Evolutionary conservation across 2,329 filamentous ascomycete species (phyloP).

Genomic region (Penicillium sclerotigenum): DNA sequence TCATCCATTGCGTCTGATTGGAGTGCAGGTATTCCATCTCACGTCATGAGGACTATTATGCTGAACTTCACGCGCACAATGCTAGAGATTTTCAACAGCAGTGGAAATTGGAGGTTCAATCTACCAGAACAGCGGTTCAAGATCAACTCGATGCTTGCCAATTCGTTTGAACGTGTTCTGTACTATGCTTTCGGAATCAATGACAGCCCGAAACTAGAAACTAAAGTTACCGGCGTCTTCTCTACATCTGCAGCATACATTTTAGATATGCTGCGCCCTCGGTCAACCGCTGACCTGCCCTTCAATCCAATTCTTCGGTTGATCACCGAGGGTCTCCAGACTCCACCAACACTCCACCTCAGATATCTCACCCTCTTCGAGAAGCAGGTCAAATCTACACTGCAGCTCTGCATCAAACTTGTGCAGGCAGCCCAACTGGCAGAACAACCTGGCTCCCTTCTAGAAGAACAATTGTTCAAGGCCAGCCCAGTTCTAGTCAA

Average conservation of each 20-base stretch:
- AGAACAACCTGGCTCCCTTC: constrained; percentile 59
- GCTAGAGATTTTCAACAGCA: constrained; percentile 82
- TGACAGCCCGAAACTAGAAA: constrained; percentile 49
- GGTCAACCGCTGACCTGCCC: constrained; percentile 65
- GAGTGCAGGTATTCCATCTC: constrained; percentile 73
- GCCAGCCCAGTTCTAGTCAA: constrained; percentile 72
- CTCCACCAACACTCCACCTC: constrained; percentile 61
- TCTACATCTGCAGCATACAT: constrained; percentile 72
- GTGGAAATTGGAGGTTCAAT: constrained; percentile 78
- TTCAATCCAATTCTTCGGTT: constrained; percentile 74
- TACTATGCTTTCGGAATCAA: constrained; percentile 73
- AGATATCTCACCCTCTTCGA: constrained; percentile 55
- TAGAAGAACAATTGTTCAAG: constrained; percentile 79
- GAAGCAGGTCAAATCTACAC: constrained; percentile 60
- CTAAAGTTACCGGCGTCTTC: constrained; percentile 61
- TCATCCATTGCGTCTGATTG: constrained; percentile 40
- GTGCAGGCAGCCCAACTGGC: constrained; percentile 67
- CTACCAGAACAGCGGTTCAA: constrained; percentile 64
- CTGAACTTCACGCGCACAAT: constrained; percentile 70
- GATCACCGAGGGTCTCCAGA: constrained; percentile 60
- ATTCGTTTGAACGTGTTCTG: constrained; percentile 68
- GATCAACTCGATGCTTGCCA: constrained; percentile 66
- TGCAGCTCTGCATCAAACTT: constrained; percentile 66
- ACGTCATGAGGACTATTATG: constrained; percentile 68
- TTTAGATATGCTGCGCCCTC: constrained; percentile 70